These are phyloP conservation scores for Arctostaphylos glauca DNA, from an alignment of 148 eudicot species.

Conservation along the genomic window DNA sequence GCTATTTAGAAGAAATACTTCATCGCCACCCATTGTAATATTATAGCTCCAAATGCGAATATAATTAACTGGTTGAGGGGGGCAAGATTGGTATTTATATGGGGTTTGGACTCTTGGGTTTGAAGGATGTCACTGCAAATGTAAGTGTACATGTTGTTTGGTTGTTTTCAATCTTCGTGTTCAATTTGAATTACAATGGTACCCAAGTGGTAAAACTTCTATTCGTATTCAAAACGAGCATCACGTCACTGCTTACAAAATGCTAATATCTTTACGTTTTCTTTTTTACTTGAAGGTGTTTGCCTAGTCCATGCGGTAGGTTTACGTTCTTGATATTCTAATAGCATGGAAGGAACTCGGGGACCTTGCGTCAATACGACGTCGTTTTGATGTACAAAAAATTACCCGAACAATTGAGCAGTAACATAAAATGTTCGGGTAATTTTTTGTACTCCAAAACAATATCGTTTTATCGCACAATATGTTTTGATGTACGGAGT, in stretches of 20 bases:
- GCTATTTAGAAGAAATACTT: conserved; percentile 6
- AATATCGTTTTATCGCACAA: too few species aligned
- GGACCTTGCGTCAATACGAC: too few species aligned
- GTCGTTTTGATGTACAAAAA: too few species aligned
- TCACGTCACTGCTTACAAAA: not conserved
- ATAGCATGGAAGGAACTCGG: too few species aligned
- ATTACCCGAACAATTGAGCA: too few species aligned
- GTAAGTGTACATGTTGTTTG: not conserved
- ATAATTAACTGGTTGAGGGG: not conserved
- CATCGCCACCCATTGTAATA: conserved; percentile 16
- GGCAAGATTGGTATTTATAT: not conserved
- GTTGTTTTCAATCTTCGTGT: not conserved
- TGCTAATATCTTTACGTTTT: not conserved
- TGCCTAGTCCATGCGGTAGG: too few species aligned
- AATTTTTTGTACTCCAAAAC: too few species aligned
- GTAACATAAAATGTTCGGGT: too few species aligned
- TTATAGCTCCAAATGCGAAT: not conserved
- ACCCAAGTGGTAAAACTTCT: not conserved
- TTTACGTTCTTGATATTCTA: too few species aligned
- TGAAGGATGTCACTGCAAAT: not conserved
- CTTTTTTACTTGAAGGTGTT: too few species aligned
- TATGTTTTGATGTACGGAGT: too few species aligned
- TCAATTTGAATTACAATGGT: not conserved
- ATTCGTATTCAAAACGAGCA: not conserved
- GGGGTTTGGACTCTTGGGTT: not conserved